Evolutionary conservation across 176 grass and related monocot genomes (phyloP), one percentile per base, ranked within the genome.

Genomic region (Carex pumila): DNA sequence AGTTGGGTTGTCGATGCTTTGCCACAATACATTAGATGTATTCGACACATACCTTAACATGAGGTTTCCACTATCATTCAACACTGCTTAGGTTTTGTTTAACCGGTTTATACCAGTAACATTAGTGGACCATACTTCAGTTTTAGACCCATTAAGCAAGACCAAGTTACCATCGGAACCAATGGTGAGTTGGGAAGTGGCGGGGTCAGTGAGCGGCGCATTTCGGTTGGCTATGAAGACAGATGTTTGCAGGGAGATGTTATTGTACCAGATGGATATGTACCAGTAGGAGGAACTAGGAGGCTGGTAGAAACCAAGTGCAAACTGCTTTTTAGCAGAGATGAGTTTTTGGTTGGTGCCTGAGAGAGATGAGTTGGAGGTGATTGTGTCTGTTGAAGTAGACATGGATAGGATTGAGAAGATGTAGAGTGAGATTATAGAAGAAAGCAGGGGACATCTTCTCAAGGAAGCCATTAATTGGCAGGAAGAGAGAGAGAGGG

Each of bases 211-310:
- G 71, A 91, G 81, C 14, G 95, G 89, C 21, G 7, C 25, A 9
- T 81, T 43, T 13, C 78, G 45, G 80, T 91, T 98, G 34, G 92
- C 90, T 37, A 77, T 86, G 88, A 92, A 98, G 37, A 91, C 92
- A 0, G 92, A 14, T 53, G 92, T 93, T 39, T 11, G 0, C 37
- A 5, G 66, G 4, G 0, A 1, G 63, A 93, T 87, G 67, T 81
- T 89, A 79, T 77, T 94, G 84, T 98, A 98, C 95, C 95, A 98
- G 90, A 98, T 98, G 45, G 87, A 86, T 64, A 98, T 89, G 89
- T 98, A 98, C 87, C 89, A 94, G 36, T 70, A 84, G 30, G 81
- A 37, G 39, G 86, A 68, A 80, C 61, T 79, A 49, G 29, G 2
- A 6, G 92, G 85, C 29, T 86, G 67, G 92, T 89, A 89, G 90